These are phyloP conservation scores for Chaetothyriales sp. DNA, from an alignment of 2,329 filamentous ascomycete species.

Conservation along the genomic window DNA sequence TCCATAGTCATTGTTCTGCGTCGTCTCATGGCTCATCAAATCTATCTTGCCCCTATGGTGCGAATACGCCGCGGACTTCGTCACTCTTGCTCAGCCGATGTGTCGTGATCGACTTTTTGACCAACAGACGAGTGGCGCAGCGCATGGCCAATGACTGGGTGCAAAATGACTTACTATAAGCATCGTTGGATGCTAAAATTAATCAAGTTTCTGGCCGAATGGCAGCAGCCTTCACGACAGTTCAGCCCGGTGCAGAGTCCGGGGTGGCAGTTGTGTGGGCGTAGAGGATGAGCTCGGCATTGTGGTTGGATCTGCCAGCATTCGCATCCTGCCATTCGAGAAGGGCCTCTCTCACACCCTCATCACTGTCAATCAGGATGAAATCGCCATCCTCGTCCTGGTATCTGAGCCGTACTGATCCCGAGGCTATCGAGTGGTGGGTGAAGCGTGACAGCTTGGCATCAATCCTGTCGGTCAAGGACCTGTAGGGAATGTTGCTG, in stretches of 20 bases:
- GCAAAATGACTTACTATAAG: not conserved
- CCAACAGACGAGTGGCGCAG: not conserved
- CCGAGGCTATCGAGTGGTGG: constrained; percentile 66
- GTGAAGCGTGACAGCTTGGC: constrained; percentile 84
- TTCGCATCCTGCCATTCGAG: constrained; percentile 75
- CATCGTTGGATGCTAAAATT: not conserved
- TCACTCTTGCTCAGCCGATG: not conserved
- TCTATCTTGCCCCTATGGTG: not conserved
- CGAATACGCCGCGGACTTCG: not conserved
- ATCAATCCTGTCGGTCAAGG: constrained; percentile 87
- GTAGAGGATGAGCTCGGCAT: constrained; percentile 16
- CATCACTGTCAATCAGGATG: constrained; percentile 86
- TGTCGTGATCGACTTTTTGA: not conserved
- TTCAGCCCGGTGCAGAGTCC: not conserved
- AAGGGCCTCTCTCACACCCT: constrained; percentile 92
- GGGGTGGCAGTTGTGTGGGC: constrained; percentile 7
- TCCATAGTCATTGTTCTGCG: not conserved
- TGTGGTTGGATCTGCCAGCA: constrained; percentile 32
- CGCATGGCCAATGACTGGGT: not conserved
- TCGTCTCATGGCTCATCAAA: not conserved
- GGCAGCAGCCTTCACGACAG: not conserved
- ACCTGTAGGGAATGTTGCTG: constrained; percentile 89
- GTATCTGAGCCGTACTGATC: constrained; percentile 77
- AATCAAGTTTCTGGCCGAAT: not conserved
- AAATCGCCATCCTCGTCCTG: constrained; percentile 85